phyloP scores from a whole-genome alignment of 768 basidiomycete species.

The Holtermannia corniformis region DNA sequence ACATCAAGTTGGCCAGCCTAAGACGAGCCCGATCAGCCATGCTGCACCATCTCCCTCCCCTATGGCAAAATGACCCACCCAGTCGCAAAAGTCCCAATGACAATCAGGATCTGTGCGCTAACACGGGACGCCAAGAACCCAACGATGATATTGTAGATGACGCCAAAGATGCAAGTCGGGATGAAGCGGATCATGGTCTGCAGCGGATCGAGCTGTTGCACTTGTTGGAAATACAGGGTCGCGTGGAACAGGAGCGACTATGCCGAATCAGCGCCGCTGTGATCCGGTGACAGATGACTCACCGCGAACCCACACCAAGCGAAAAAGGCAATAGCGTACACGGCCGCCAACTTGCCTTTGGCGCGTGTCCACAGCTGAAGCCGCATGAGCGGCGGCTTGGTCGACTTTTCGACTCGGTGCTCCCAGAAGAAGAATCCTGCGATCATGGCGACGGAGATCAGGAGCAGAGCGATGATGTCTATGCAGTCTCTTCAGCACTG shows the following conservation, averaged over 20 bases:
- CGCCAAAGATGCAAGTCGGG: constrained; percentile 24
- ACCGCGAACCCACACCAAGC: constrained; percentile 32
- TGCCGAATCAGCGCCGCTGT: constrained; percentile 1
- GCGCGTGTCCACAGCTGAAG: constrained; percentile 35
- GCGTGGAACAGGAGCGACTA: constrained; percentile 23
- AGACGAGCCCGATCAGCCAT: not conserved
- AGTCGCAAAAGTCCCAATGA: constrained; percentile 31
- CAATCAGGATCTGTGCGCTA: constrained; percentile 33
- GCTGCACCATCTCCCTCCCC: no score
- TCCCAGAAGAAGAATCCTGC: constrained; percentile 60
- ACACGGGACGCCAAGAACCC: constrained; percentile 30
- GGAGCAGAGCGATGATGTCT: constrained; percentile 65
- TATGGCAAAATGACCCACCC: no score
- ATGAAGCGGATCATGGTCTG: constrained; percentile 24
- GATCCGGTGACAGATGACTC: constrained; percentile 9
- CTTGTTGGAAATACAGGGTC: constrained; percentile 24
- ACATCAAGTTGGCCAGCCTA: constrained; percentile 24
- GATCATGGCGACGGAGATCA: constrained; percentile 54
- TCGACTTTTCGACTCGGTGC: constrained; percentile 48
- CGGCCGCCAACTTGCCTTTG: constrained; percentile 26
- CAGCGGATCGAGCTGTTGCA: constrained; percentile 9
- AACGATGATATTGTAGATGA: constrained; percentile 35
- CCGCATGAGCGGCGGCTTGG: constrained; percentile 33
- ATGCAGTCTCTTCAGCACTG: not conserved
- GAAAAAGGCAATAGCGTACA: constrained; percentile 28